Evolutionary conservation across 345 rosid genomes (phyloP), one percentile per base, ranked within the genome.

Genomic region (Angophora floribunda): DNA sequence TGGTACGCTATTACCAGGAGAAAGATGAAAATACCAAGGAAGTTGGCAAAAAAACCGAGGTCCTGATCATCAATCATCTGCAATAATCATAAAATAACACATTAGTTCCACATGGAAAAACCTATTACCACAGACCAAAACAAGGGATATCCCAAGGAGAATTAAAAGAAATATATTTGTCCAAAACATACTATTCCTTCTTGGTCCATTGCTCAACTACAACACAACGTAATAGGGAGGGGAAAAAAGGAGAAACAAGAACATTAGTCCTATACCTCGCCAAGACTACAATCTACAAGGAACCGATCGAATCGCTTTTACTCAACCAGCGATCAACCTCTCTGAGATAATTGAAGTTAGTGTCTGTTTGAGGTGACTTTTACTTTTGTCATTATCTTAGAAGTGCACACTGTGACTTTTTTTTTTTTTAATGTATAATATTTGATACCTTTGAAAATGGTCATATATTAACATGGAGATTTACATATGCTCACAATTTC

Each of bases 41-140:
- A 93, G 90, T 95, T 96, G 92, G 95, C 94, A 28, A 95, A 93
- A 89, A 96, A 96, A 28, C 98, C 97, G 52, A 96, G 92, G 75
- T 92, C 96, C 88, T 92, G 96, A 92, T 97, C 97, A 86, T 95
- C 97, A 50, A 96, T 86, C 99, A 97, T 97, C 99, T 96, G 98
- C 94, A 92, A 90, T 50, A 88, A 80, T 89, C 30, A 24, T 79
- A 85, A 57, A 17, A 4, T 45, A 36, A 67, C 16, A 9, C 19
- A 87, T 87, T 51, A 45, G 52, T 51, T 87, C n/a, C 47, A 41
- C 49, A 87, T 10, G 24, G 4, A 41, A 75, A 30, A 50, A 85
- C 7, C 30, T 21, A 26, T 8, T 44, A 17, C n/a, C 30, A 57
- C 24, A 13, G 36, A 22, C 86, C 61, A 63, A 57, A 44, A 61